These are phyloP conservation scores for Aspergillus neoniger DNA, from an alignment of 2,329 filamentous ascomycete species.

Conservation along the genomic window DNA sequence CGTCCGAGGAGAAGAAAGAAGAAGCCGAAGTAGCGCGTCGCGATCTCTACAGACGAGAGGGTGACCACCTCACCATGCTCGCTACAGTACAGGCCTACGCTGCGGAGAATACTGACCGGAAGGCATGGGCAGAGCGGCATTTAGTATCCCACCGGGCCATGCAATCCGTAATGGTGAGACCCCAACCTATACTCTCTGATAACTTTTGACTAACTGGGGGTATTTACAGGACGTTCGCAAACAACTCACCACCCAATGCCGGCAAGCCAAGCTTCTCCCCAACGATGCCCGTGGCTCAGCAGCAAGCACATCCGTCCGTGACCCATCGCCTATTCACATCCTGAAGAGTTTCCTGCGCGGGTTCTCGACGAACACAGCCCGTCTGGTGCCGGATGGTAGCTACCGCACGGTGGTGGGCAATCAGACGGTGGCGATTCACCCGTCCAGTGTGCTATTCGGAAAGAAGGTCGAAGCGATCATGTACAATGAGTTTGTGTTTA, in stretches of 20 bases:
- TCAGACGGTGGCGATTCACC: constrained; percentile 64
- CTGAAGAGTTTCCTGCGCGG: constrained; percentile 61
- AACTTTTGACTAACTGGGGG: background rate
- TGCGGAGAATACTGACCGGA: constrained; percentile 59
- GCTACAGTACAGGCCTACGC: constrained; percentile 62
- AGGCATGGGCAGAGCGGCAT: constrained; percentile 61
- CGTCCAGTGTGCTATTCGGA: constrained; percentile 61
- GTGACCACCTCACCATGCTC: constrained; percentile 65
- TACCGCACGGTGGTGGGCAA: constrained; percentile 64
- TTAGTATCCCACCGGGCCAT: constrained; percentile 65
- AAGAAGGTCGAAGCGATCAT: constrained; percentile 64
- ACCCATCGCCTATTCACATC: constrained; percentile 51
- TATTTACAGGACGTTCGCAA: constrained; percentile 58
- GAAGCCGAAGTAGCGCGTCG: constrained; percentile 57
- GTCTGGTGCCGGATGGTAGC: constrained; percentile 61
- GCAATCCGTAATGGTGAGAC: constrained; percentile 61
- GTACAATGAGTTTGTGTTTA: constrained; percentile 68
- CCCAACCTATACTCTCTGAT: background rate
- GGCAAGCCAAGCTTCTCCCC: constrained; percentile 48
- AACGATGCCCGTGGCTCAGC: constrained; percentile 19
- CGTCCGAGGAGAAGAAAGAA: constrained; percentile 62
- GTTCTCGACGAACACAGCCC: constrained; percentile 62
- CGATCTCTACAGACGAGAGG: constrained; percentile 60
- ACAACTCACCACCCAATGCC: constrained; percentile 60
- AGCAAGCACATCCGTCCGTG: constrained; percentile 23